Evolutionary conservation across 768 basidiomycete genomes (phyloP), one percentile per base, ranked within the genome.

Genomic region (Suillus plorans): DNA sequence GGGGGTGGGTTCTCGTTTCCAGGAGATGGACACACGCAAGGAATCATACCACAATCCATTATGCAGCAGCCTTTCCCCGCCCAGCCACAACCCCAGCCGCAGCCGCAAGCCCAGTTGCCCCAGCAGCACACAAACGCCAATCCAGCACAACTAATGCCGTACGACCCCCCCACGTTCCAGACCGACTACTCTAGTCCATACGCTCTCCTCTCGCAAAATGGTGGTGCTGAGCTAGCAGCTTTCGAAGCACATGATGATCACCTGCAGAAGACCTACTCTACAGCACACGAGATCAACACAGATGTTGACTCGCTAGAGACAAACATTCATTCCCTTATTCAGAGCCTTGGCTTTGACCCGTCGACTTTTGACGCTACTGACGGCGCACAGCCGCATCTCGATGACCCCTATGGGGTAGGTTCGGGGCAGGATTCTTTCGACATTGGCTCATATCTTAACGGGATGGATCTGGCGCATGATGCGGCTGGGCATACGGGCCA

Each of bases 261-360:
- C 39, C 73, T 89, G 60, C 81, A 87, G 58, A 81, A 82, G 68
- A 77, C 83, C 1, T 92, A 90, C 80, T 83, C 80, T 56, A 82
- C 80, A 41, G 80, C 91, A 0, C 72, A 81, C 34, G 89, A 89
- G 66, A 88, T 95, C 53, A 86, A 88, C 64, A 82, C 83, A 55
- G 90, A 92, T 63, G 90, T 95, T 34, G 87, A 89, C 67, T 84
- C 85, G 44, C 76, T 94, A 61, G 86, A 90, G 66, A 79, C 77
- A 14, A 87, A 85, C 65, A 87, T 96, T 50, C 84, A 91, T 64
- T 84, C 85, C 7, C 80, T 95, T 65, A 90, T 94, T 37, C 82
- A 89, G 67, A 84, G 84, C 57, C 82, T 94, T 55, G 90, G 90
- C 8, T 74, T 91, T 57, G 89, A 92, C 71, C 80, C 87, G 22